Evolutionary conservation across 2,329 filamentous ascomycete genomes (phyloP).

Genomic region (Colletotrichum cuscutae): DNA sequence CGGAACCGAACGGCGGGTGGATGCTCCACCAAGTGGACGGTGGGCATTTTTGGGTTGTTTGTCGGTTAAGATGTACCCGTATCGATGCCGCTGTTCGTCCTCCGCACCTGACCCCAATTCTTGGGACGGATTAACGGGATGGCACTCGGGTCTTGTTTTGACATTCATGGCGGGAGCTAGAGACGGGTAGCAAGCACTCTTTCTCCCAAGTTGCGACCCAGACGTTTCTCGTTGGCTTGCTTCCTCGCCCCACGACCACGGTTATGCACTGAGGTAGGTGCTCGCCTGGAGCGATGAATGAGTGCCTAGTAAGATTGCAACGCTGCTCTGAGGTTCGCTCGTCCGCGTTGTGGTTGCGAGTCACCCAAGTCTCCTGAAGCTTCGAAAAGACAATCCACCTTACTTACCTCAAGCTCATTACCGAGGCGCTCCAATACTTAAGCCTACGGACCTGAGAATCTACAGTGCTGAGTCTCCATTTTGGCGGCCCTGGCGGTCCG

Average conservation of each 20-base stretch:
- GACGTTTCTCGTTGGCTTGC: too few species aligned
- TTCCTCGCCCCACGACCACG: too few species aligned
- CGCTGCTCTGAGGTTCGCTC: slow-evolving; percentile 1
- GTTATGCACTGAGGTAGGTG: not conserved
- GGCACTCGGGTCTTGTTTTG: not conserved
- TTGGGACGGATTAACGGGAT: not conserved
- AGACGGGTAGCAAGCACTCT: too few species aligned
- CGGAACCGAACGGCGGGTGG: not conserved
- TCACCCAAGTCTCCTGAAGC: not conserved
- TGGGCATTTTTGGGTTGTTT: not conserved
- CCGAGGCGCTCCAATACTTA: not conserved
- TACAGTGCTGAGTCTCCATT: not conserved
- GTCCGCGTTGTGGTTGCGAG: slow-evolving; percentile 10
- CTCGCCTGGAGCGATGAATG: not conserved
- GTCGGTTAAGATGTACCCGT: not conserved
- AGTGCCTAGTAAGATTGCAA: not conserved
- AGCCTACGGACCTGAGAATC: not conserved
- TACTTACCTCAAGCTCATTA: too few species aligned
- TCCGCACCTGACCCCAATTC: not conserved
- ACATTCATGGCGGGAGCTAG: not conserved
- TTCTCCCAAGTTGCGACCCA: too few species aligned
- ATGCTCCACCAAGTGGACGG: not conserved
- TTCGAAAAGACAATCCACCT: not conserved
- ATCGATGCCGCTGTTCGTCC: not conserved
- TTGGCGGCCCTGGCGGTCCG: not conserved